Percentiles rank a stretch among this genome's conserved stretches.
Evolutionary conservation across 179 eudicot genomes (phyloP).

Genomic region (Beta macrorhiza): DNA sequence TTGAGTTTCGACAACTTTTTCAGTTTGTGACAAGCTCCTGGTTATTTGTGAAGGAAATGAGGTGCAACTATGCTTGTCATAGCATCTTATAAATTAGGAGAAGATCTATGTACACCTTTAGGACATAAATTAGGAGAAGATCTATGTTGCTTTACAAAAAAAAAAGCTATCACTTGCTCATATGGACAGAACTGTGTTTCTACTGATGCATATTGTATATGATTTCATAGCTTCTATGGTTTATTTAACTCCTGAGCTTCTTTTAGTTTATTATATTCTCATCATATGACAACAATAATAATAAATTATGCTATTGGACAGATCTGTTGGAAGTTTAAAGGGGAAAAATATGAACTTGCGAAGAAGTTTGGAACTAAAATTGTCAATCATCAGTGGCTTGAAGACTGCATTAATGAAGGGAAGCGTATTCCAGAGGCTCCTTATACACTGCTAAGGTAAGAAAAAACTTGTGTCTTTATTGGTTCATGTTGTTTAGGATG

Average conservation of each 20-base stretch:
- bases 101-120: background rate
- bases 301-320: constrained; percentile 30
- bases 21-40: background rate
- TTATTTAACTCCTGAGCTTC: background rate
- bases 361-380: constrained; percentile 49
- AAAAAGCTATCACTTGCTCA: background rate
- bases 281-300: background rate
- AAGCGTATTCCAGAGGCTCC: constrained; percentile 62
- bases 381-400: constrained; percentile 86
- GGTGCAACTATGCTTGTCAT: background rate
- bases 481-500: background rate
- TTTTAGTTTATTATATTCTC: background rate
- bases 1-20: background rate
- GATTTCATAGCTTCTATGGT: background rate
- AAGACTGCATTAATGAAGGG: constrained; percentile 67
- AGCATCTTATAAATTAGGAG: background rate
- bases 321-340: constrained; percentile 87
- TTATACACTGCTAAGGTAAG: constrained; percentile 60
- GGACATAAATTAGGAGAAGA: too few species aligned
- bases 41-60: background rate
- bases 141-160: background rate
- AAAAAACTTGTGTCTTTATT: constrained; percentile 1
- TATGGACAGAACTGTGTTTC: background rate
- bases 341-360: constrained; percentile 69
- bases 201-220: background rate